phyloP scores from a whole-genome alignment of 176 grass and related monocot species.

The Luzula sylvatica region DNA sequence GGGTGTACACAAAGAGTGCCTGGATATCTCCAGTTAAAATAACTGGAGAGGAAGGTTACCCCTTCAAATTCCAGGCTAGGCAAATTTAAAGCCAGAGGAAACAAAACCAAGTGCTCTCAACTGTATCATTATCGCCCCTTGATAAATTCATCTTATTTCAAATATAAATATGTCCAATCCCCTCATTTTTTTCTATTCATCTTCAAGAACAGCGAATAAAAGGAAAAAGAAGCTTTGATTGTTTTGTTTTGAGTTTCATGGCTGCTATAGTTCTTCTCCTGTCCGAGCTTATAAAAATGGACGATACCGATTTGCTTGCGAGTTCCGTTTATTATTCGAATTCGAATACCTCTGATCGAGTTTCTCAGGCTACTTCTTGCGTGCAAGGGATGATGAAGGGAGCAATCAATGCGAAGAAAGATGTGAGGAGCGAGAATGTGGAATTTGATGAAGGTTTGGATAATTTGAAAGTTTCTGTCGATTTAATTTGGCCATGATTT shows the following conservation, averaged over 20 bases:
- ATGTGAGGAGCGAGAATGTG: neutral
- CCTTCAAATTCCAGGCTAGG: neutral
- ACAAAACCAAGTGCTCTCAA: conserved; percentile 20
- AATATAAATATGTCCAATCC: conserved; percentile 7
- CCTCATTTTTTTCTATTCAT: neutral
- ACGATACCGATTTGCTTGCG: conserved; percentile 5
- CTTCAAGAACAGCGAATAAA: neutral
- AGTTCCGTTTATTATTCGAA: neutral
- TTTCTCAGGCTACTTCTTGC: neutral
- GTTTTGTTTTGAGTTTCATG: neutral
- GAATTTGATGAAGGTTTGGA: conserved; percentile 8
- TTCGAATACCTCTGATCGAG: neutral
- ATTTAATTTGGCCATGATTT: conserved; percentile 21
- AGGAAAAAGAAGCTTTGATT: neutral
- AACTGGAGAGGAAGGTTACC: neutral
- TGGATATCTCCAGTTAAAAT: no score
- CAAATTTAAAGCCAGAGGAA: conserved; percentile 6
- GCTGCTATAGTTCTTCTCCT: conserved; percentile 20
- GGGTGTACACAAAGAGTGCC: no score
- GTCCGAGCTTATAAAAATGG: conserved; percentile 10
- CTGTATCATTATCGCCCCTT: neutral
- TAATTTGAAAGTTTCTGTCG: conserved; percentile 5
- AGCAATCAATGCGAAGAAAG: neutral
- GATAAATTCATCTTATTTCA: neutral
- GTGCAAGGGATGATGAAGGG: conserved; percentile 1